phyloP scores from a whole-genome alignment of 1,284 basidiomycete species.

The Bjerkandera adusta region DNA sequence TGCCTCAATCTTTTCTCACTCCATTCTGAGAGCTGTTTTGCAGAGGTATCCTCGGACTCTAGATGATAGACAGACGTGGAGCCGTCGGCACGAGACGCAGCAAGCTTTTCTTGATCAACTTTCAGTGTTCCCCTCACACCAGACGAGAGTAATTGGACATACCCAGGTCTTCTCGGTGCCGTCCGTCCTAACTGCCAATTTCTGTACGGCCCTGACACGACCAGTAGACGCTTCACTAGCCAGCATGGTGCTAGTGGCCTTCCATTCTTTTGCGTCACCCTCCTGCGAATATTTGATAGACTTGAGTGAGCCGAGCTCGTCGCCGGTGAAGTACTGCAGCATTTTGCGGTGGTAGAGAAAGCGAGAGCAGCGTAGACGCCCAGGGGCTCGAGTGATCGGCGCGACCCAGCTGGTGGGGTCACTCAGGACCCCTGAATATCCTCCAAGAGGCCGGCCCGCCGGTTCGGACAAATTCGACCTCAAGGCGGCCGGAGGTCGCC shows the following conservation, averaged over 20 bases:
- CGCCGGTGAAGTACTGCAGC: constrained; percentile 67
- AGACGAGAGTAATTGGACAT: not conserved
- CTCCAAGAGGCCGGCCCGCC: too few species aligned
- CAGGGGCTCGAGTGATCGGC: not conserved
- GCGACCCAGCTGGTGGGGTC: too few species aligned
- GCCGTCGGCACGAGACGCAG: constrained; percentile 61
- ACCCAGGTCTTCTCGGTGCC: constrained; percentile 23
- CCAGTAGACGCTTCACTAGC: constrained; percentile 31
- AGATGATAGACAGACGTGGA: constrained; percentile 42
- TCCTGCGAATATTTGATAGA: constrained; percentile 40
- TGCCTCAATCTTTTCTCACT: constrained; percentile 56
- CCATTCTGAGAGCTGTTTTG: constrained; percentile 50
- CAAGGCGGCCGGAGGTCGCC: too few species aligned
- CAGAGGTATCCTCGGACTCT: constrained; percentile 34
- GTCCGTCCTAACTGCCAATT: constrained; percentile 28
- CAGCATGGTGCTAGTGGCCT: constrained; percentile 33
- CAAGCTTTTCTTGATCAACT: constrained; percentile 48
- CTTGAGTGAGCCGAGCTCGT: constrained; percentile 74
- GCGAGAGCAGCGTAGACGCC: constrained; percentile 1
- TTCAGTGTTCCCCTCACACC: constrained; percentile 9
- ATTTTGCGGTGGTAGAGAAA: constrained; percentile 32
- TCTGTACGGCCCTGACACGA: constrained; percentile 40
- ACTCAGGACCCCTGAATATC: too few species aligned
- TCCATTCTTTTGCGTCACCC: constrained; percentile 24
- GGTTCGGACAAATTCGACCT: too few species aligned